Percentiles rank a stretch among this genome's conserved stretches.
These are phyloP conservation scores for Hysterangium stoloniferum DNA, from an alignment of 768 basidiomycete genomes.

Conservation along the genomic window DNA sequence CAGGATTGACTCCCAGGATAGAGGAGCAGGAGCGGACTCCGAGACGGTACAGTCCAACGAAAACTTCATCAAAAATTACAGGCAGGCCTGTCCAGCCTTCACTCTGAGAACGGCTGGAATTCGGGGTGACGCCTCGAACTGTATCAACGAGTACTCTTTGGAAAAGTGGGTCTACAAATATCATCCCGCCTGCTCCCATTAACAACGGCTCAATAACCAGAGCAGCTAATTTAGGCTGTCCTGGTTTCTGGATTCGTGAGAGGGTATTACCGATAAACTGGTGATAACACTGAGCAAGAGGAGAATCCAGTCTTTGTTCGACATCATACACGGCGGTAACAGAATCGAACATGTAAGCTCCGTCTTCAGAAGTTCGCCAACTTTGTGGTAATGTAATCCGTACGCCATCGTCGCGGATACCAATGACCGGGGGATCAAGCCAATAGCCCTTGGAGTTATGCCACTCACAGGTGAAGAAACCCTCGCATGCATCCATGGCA, in stretches of 20 bases:
- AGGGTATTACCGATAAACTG: constrained; percentile 48
- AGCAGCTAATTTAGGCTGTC: constrained; percentile 48
- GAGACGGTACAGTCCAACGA: constrained; percentile 84
- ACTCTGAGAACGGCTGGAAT: constrained; percentile 18
- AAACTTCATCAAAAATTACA: constrained; percentile 94
- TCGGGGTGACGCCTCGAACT: constrained; percentile 43
- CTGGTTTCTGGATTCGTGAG: constrained; percentile 33
- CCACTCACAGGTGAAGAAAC: constrained; percentile 94
- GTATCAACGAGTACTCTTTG: constrained; percentile 81
- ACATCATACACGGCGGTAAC: constrained; percentile 67
- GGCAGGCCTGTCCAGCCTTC: constrained; percentile 62
- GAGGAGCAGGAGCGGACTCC: constrained; percentile 59
- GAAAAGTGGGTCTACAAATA: constrained; percentile 95
- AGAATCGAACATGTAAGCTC: constrained; percentile 32
- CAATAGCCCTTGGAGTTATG: constrained; percentile 87
- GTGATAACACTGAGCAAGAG: constrained; percentile 59
- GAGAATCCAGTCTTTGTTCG: constrained; percentile 43
- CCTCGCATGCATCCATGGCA: constrained; percentile 85
- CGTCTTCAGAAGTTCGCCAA: constrained; percentile 23
- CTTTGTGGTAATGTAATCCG: constrained; percentile 47
- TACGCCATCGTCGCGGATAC: constrained; percentile 52
- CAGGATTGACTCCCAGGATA: constrained; percentile 67
- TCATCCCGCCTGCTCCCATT: constrained; percentile 95
- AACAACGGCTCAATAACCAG: constrained; percentile 87
- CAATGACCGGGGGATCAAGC: constrained; percentile 84